These are phyloP conservation scores for Penicillium vulpinum DNA, from an alignment of 2,329 filamentous ascomycete genomes.

Conservation along the genomic window DNA sequence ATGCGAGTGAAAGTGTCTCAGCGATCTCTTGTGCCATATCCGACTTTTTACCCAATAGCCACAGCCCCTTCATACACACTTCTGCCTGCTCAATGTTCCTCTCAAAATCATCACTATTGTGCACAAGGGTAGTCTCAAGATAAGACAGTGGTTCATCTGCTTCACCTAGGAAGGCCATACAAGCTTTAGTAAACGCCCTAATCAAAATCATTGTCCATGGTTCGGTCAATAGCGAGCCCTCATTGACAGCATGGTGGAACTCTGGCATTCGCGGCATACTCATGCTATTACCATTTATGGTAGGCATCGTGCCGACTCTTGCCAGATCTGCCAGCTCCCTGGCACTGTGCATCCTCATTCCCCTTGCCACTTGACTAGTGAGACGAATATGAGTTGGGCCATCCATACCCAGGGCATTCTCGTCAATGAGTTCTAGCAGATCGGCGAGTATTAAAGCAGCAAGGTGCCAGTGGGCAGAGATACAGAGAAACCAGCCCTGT, in stretches of 20 bases:
- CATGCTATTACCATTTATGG: background rate
- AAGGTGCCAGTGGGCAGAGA: background rate
- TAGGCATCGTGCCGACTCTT: background rate
- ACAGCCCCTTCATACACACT: background rate
- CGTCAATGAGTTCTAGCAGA: background rate
- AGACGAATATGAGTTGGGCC: background rate
- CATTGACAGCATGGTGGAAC: background rate
- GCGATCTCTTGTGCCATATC: background rate
- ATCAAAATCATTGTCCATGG: background rate
- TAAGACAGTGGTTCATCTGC: background rate
- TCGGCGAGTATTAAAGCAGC: background rate
- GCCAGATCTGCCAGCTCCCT: background rate
- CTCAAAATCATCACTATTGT: background rate
- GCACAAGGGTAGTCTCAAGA: background rate
- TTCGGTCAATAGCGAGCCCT: background rate
- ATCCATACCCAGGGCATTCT: background rate
- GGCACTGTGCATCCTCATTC: background rate
- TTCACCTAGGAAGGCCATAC: background rate
- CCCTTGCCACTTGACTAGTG: background rate
- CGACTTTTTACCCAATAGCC: background rate
- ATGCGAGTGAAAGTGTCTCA: background rate
- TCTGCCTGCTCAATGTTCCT: background rate
- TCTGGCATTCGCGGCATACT: background rate
- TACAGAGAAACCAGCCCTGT: background rate
- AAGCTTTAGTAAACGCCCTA: background rate